Evolutionary conservation across 2,329 filamentous ascomycete genomes (phyloP).

Genomic region (Verticillium klebahnii): DNA sequence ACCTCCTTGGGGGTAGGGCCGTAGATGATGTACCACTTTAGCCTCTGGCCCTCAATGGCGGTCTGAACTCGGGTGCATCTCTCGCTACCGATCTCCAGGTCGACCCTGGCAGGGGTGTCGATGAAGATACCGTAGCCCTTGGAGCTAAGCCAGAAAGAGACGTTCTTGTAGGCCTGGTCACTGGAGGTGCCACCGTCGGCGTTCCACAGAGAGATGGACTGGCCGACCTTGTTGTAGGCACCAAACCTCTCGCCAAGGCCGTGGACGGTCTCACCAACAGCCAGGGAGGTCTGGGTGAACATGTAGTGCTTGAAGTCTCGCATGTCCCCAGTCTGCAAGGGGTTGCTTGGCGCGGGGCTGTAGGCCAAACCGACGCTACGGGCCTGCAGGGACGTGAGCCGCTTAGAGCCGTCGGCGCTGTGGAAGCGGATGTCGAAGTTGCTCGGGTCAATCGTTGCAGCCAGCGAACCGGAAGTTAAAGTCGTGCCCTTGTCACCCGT

Average conservation of each 20-base stretch:
- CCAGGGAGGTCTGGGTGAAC: constrained; percentile 50
- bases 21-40: constrained; percentile 73
- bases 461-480: constrained; percentile 28
- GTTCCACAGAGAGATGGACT: constrained; percentile 62
- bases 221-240: constrained; percentile 71
- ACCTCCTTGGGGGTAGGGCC: constrained; percentile 69
- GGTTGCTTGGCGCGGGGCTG: constrained; percentile 25
- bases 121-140: constrained; percentile 75
- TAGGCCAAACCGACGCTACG: constrained; percentile 35
- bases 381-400: constrained; percentile 31
- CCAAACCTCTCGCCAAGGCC: constrained; percentile 75
- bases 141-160: constrained; percentile 66
- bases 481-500: constrained; percentile 29
- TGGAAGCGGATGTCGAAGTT: constrained; percentile 34
- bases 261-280: constrained; percentile 63
- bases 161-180: constrained; percentile 69
- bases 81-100: constrained; percentile 71
- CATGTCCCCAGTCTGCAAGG: constrained; percentile 28
- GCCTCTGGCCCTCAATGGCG: constrained; percentile 60
- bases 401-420: constrained; percentile 27
- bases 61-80: constrained; percentile 67
- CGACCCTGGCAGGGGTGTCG: constrained; percentile 64
- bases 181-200: constrained; percentile 61
- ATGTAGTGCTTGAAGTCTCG: constrained; percentile 48
- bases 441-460: constrained; percentile 28